Evolutionary conservation across 75 land plant species (phyloP).

Genomic region (Cryptomeria japonica): DNA sequence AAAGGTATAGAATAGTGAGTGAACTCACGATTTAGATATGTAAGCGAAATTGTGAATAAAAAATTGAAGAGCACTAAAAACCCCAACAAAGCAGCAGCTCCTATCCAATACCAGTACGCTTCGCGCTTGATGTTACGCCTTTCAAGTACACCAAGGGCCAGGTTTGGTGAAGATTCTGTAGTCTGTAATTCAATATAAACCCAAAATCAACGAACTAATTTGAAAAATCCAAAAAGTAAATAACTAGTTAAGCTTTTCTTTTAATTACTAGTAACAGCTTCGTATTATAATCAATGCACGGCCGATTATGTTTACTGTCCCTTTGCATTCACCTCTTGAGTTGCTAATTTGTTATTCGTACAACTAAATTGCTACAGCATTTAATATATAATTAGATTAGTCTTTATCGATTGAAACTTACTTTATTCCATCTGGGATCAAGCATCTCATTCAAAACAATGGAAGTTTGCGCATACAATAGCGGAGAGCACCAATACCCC

Average conservation of each 20-base stretch:
- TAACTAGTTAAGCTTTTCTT: background rate
- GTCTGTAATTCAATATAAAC: background rate
- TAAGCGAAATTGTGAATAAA: conserved; percentile 19
- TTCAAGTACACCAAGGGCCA: conserved; percentile 9
- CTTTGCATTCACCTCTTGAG: background rate
- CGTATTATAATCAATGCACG: too few relatives aligned
- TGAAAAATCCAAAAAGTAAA: background rate
- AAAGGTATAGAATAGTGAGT: background rate
- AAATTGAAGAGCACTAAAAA: conserved; percentile 26
- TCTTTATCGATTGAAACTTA: background rate
- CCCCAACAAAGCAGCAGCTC: conserved; percentile 19
- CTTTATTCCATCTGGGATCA: conserved; percentile 37
- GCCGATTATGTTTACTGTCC: too few relatives aligned
- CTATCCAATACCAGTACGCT: conserved; percentile 33
- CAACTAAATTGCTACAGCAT: background rate
- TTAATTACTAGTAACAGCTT: background rate
- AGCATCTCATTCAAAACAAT: conserved; percentile 35
- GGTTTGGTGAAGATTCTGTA: conserved; percentile 1
- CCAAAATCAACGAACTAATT: background rate
- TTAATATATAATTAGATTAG: background rate
- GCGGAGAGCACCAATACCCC: conserved; percentile 46
- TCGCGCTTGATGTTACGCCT: conserved; percentile 11
- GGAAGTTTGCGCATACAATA: conserved; percentile 22
- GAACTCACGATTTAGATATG: conserved; percentile 31
- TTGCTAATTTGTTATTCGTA: background rate